These are phyloP conservation scores for Tylopilus sp. DNA, from an alignment of 1,284 basidiomycete genomes.

Conservation along the genomic window DNA sequence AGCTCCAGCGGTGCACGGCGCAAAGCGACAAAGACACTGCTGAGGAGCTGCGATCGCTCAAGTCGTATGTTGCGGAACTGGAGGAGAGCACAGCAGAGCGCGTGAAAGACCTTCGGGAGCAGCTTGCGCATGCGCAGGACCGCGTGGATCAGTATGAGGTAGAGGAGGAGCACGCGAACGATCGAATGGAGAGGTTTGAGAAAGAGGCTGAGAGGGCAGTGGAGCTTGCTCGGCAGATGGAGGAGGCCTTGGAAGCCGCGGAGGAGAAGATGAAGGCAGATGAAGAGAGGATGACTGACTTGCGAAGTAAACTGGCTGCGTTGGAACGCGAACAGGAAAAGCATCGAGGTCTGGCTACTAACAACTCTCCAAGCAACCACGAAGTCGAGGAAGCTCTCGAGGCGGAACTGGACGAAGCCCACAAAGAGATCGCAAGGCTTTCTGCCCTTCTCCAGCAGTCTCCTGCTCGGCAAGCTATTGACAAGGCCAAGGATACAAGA, in stretches of 20 bases:
- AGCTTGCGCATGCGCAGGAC: conserved; percentile 45
- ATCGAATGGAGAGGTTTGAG: conserved; percentile 50
- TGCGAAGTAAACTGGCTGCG: conserved; percentile 50
- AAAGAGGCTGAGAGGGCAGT: conserved; percentile 48
- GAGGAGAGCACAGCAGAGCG: conserved; percentile 50
- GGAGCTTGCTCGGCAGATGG: conserved; percentile 60
- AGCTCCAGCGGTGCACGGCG: conserved; percentile 33
- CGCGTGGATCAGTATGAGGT: conserved; percentile 43
- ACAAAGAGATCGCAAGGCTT: conserved; percentile 75
- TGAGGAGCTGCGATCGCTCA: conserved; percentile 42
- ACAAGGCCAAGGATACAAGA: conserved; percentile 66
- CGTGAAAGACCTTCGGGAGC: conserved; percentile 50
- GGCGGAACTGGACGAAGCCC: conserved; percentile 73
- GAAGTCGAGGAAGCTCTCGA: conserved; percentile 66
- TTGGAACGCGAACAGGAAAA: conserved; percentile 60
- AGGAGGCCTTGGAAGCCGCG: conserved; percentile 66
- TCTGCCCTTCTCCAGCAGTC: conserved; percentile 66
- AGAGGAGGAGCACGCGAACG: conserved; percentile 45
- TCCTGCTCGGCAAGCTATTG: conserved; percentile 70
- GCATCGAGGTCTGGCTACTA: conserved; percentile 38
- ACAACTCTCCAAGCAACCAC: conserved; percentile 39
- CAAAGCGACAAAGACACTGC: conserved; percentile 39
- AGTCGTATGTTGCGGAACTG: conserved; percentile 50
- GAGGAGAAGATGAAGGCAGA: conserved; percentile 63
- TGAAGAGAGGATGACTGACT: conserved; percentile 48